Evolutionary conservation across 2,329 filamentous ascomycete species (phyloP).

Genomic region (Orbilia quercus): DNA sequence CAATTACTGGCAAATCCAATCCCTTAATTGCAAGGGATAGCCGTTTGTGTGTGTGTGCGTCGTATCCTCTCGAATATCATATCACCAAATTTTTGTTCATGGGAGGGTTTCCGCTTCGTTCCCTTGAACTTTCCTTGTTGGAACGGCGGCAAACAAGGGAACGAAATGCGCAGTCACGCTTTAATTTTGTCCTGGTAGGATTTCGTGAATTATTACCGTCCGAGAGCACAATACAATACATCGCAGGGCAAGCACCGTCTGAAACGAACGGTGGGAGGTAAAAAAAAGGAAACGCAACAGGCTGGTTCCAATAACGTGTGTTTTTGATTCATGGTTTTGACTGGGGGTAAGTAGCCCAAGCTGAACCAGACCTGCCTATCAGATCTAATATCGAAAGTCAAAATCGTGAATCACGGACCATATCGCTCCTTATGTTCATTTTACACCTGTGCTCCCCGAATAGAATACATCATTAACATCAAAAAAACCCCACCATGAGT

Average conservation of each 20-base stretch:
- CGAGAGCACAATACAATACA: neutral
- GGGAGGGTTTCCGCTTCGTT: neutral
- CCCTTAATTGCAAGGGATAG: neutral
- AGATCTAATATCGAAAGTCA: neutral
- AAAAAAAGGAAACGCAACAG: neutral
- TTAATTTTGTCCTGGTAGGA: neutral
- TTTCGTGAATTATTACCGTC: conserved; percentile 11
- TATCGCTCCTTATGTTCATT: no score
- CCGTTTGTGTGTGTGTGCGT: neutral
- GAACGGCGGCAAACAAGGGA: conserved; percentile 35
- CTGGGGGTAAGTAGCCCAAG: no score
- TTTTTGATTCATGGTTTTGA: no score
- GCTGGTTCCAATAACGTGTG: conserved; percentile 1
- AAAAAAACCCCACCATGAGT: neutral
- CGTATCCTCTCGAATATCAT: neutral
- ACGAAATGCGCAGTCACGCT: no score
- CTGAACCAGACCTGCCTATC: conserved; percentile 16
- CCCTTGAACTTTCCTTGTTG: conserved; percentile 26
- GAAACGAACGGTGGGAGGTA: neutral
- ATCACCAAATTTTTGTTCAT: conserved; percentile 7
- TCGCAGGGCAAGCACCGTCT: neutral
- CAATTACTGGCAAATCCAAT: neutral
- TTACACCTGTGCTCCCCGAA: no score
- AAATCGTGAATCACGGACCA: neutral
- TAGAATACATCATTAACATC: no score